Percentiles rank a stretch among this genome's conserved stretches.
Conservation (phyloP, 345 rosid species). For the Pseudoturritis turrita region DNA sequence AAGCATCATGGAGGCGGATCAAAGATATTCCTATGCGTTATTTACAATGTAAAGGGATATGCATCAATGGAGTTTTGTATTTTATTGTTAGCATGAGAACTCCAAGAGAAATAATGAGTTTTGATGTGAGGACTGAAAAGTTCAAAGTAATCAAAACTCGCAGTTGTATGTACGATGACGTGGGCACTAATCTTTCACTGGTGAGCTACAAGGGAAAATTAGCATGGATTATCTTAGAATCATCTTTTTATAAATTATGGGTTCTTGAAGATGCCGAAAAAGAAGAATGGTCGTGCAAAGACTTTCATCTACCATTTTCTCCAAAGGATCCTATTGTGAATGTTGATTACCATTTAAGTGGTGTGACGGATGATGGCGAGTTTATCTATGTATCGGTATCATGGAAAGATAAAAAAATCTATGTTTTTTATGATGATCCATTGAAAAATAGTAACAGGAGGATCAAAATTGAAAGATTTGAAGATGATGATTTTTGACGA, state of each 20-base stretch:
- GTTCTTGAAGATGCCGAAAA: slow-evolving; percentile 10
- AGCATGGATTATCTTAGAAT: neutral
- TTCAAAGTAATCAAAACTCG: neutral
- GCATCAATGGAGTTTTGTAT: slow-evolving; percentile 1
- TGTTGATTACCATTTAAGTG: neutral
- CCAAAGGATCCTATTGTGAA: neutral
- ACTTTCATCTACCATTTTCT: neutral
- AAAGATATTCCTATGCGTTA: neutral
- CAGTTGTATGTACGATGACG: neutral
- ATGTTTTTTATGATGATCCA: neutral
- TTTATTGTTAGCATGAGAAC: neutral
- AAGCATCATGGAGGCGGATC: neutral
- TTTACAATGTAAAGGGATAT: neutral
- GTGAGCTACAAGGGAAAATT: slow-evolving; percentile 7
- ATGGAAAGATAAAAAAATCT: neutral
- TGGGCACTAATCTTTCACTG: neutral
- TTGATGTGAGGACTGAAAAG: neutral
- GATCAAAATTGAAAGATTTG: neutral
- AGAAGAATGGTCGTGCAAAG: neutral
- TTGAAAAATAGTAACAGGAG: neutral
- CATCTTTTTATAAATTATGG: neutral
- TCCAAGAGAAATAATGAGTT: neutral
- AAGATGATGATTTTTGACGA: slow-evolving; percentile 1
- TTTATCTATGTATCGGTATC: neutral
- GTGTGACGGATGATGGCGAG: neutral